Evolutionary conservation across 768 basidiomycete species (phyloP).

Genomic region (Boletellus ananiceps): DNA sequence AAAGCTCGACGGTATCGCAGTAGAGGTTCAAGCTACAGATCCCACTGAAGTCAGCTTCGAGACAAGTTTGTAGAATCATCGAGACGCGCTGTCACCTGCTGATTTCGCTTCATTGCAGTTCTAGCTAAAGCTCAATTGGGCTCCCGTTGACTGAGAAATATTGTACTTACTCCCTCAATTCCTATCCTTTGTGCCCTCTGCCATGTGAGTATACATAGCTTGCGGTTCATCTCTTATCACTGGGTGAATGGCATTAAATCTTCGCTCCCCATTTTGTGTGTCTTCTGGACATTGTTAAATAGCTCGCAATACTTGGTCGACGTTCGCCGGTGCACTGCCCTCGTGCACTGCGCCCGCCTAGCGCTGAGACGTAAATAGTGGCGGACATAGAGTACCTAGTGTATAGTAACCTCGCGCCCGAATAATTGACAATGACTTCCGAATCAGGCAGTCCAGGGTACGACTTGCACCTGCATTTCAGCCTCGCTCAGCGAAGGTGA

Average conservation of each 20-base stretch:
- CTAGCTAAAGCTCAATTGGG: constrained; percentile 6
- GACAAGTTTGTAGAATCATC: constrained; percentile 44
- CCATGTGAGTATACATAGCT: constrained; percentile 10
- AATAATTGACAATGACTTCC: constrained; percentile 15
- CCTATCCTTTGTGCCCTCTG: constrained; percentile 4
- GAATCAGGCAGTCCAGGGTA: constrained; percentile 24
- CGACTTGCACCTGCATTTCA: constrained; percentile 11
- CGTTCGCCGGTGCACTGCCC: too few relatives aligned
- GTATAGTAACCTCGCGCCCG: too few relatives aligned
- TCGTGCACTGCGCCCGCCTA: too few relatives aligned
- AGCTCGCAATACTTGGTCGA: neutral
- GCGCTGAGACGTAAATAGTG: too few relatives aligned
- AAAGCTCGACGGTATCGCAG: constrained; percentile 68
- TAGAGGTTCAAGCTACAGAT: constrained; percentile 88
- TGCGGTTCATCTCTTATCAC: neutral
- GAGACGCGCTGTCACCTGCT: neutral
- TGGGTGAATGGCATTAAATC: neutral
- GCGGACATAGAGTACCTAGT: neutral
- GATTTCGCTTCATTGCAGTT: constrained; percentile 11
- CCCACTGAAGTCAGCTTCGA: constrained; percentile 65
- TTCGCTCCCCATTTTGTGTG: neutral
- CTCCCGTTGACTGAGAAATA: constrained; percentile 14
- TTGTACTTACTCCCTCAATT: constrained; percentile 6
- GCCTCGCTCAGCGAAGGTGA: constrained; percentile 21
- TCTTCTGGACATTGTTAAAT: constrained; percentile 1